Evolutionary conservation across 345 rosid genomes (phyloP).

Genomic region (rapeseed (Brassica napus)): Da-Ae NC_063442.1:35399001-35399500

Average conservation of each 20-base stretch:
- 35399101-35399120: slow-evolving; percentile 43
- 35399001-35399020: slow-evolving; percentile 54
- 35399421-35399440: slow-evolving; percentile 84
- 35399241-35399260: slow-evolving; percentile 78
- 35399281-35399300: slow-evolving; percentile 59
- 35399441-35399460: slow-evolving; percentile 87
- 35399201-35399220: slow-evolving; percentile 46
- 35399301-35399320: slow-evolving; percentile 62
- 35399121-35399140: slow-evolving; percentile 59
- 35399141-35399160: slow-evolving; percentile 90
- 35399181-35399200: slow-evolving; percentile 53
- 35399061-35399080: slow-evolving; percentile 71
- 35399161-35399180: slow-evolving; percentile 65
- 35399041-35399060: slow-evolving; percentile 70
- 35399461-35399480: slow-evolving; percentile 60
- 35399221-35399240: slow-evolving; percentile 62
- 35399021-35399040: slow-evolving; percentile 79
- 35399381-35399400: slow-evolving; percentile 73
- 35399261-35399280: slow-evolving; percentile 88
- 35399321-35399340: slow-evolving; percentile 80
- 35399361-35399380: slow-evolving; percentile 66
- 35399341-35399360: slow-evolving; percentile 48
- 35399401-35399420: slow-evolving; percentile 81
- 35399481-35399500: slow-evolving; percentile 64
- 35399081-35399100: slow-evolving; percentile 67